These are phyloP conservation scores for Colletotrichum navitas DNA, from an alignment of 2,329 filamentous ascomycete genomes.

Conservation along the genomic window DNA sequence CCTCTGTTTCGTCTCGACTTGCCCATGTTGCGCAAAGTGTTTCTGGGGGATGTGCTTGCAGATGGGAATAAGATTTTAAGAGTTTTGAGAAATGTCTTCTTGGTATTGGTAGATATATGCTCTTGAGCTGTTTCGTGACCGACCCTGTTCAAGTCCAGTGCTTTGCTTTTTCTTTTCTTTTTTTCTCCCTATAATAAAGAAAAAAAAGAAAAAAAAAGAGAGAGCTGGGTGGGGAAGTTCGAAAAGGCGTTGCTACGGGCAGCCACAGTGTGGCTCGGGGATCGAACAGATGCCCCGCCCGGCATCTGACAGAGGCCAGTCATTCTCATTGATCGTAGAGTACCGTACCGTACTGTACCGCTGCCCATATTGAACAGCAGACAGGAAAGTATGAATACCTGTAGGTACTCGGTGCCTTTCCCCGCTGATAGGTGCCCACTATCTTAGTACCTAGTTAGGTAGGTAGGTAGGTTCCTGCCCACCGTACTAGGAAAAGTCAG, in stretches of 20 bases:
- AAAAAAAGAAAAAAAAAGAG: neutral
- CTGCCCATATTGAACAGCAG: accelerated
- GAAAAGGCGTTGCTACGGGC: conserved; percentile 32
- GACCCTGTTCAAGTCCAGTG: conserved; percentile 23
- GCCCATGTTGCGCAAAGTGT: conserved; percentile 61
- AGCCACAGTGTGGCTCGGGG: conserved; percentile 39
- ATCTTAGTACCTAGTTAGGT: too few relatives aligned
- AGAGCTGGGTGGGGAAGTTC: conserved; percentile 12
- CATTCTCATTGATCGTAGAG: too few relatives aligned
- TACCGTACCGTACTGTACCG: neutral
- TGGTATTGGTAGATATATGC: neutral
- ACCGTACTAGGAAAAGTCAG: too few relatives aligned
- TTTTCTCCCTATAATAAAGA: neutral
- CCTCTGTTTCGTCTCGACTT: conserved; percentile 69
- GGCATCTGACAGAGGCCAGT: neutral
- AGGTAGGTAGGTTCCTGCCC: too few relatives aligned
- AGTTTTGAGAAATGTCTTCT: neutral
- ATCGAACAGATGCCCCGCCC: neutral
- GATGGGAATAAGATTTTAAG: neutral
- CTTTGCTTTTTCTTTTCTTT: neutral
- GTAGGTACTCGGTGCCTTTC: too few relatives aligned
- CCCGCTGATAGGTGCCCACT: too few relatives aligned
- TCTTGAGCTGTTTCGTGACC: conserved; percentile 16
- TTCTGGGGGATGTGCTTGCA: neutral
- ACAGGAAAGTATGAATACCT: too few relatives aligned